Evolutionary conservation across 1,139 yeast genomes (phyloP).

Genomic region (Debaryomyces robertsiae): DNA sequence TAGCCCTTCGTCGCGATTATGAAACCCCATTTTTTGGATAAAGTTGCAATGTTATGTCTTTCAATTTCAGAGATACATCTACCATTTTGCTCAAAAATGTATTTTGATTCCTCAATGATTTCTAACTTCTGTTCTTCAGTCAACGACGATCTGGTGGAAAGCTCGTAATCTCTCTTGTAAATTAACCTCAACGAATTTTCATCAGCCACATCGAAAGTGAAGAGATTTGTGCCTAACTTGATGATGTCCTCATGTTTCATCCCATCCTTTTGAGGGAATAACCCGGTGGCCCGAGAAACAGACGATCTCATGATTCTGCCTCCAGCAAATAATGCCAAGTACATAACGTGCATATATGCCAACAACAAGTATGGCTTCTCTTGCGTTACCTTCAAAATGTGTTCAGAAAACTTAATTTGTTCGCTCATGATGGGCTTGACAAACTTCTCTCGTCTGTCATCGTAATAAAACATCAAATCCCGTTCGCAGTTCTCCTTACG

Average conservation of each 20-base stretch:
- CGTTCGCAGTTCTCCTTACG: conserved; percentile 58
- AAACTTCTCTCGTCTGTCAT: conserved; percentile 57
- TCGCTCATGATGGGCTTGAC: conserved; percentile 56
- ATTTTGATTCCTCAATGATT: conserved; percentile 67
- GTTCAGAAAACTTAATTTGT: conserved; percentile 64
- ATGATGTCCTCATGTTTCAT: conserved; percentile 63
- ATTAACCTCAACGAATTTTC: conserved; percentile 63
- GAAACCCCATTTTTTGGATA: conserved; percentile 60
- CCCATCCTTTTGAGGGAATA: conserved; percentile 74
- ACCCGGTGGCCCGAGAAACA: conserved; percentile 64
- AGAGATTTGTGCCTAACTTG: conserved; percentile 67
- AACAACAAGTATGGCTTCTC: conserved; percentile 71
- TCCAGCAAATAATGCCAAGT: conserved; percentile 85
- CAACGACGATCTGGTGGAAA: conserved; percentile 67
- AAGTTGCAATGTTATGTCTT: conserved; percentile 56
- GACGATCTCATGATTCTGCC: conserved; percentile 74
- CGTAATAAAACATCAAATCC: conserved; percentile 70
- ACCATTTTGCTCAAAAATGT: conserved; percentile 65
- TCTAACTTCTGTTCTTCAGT: conserved; percentile 71
- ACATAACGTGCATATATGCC: conserved; percentile 88
- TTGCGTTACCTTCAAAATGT: conserved; percentile 53
- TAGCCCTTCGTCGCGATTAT: conserved; percentile 53
- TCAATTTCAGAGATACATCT: conserved; percentile 67
- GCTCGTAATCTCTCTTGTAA: conserved; percentile 77
- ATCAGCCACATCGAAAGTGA: conserved; percentile 70